Conservation (phyloP, 2,329 filamentous ascomycete species). For the Lecanicillium sp. region DNA sequence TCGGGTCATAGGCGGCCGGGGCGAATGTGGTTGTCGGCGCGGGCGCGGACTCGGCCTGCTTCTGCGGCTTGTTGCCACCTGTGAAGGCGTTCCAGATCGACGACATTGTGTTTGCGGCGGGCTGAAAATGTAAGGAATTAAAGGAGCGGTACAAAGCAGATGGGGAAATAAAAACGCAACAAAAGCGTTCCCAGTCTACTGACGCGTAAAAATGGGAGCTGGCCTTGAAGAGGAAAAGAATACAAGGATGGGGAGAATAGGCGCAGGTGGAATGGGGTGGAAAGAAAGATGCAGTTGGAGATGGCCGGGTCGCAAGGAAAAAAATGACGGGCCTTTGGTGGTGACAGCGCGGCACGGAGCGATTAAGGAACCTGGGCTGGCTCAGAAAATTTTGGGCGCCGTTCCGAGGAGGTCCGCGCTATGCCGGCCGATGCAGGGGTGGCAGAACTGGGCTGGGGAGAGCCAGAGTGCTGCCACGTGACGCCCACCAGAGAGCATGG, state of each 20-base stretch:
- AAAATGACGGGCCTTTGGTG: no score
- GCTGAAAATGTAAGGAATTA: background rate
- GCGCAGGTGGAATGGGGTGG: no score
- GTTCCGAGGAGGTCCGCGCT: constrained; percentile 18
- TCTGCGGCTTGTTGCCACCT: constrained; percentile 45
- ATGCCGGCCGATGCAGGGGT: no score
- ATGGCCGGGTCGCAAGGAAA: background rate
- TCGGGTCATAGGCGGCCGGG: constrained; percentile 60
- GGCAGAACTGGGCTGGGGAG: no score
- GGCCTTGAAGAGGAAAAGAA: no score
- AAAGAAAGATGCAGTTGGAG: background rate
- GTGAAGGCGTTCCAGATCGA: constrained; percentile 56
- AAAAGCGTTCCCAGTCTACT: no score
- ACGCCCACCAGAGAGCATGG: no score
- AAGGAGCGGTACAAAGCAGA: constrained; percentile 1
- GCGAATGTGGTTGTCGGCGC: constrained; percentile 36
- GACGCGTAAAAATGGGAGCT: no score
- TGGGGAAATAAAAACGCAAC: background rate
- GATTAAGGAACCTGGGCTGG: constrained; percentile 1
- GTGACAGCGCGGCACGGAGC: no score
- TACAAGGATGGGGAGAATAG: no score
- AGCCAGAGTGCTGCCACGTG: constrained; percentile 6
- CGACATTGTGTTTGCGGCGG: constrained; percentile 32
- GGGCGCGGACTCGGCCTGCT: constrained; percentile 29
- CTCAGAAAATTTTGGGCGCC: background rate